Conservation (phyloP, 257 asterid genomes). For the Anisodus tanguticus region DNA sequence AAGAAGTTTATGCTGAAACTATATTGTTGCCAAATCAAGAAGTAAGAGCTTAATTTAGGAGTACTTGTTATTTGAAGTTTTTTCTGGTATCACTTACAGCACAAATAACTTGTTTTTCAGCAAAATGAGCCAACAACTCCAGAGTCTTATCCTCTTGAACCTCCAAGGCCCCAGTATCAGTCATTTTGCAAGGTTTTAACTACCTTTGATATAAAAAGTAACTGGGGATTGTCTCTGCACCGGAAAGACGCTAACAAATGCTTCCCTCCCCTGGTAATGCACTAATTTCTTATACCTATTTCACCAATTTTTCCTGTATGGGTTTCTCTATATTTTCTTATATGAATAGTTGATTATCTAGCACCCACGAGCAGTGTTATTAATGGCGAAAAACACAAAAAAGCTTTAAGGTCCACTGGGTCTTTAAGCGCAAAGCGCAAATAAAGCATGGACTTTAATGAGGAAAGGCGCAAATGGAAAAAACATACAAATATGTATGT, state of each 20-base stretch:
- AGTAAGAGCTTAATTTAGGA: conserved; percentile 45
- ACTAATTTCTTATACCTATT: neutral
- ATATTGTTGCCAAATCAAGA: conserved; percentile 61
- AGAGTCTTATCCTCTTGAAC: conserved; percentile 45
- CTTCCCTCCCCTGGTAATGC: conserved; percentile 73
- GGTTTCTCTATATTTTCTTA: no score
- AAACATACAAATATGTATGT: no score
- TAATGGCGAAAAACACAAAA: no score
- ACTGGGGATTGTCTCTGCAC: conserved; percentile 71
- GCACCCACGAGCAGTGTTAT: no score
- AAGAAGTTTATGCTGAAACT: conserved; percentile 77
- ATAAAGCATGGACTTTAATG: no score
- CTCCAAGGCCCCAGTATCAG: conserved; percentile 53
- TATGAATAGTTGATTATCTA: no score
- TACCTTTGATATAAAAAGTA: conserved; percentile 72
- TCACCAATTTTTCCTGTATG: neutral
- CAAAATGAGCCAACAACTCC: conserved; percentile 54
- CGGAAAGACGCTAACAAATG: conserved; percentile 73
- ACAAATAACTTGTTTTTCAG: conserved; percentile 39
- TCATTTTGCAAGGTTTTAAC: conserved; percentile 77
- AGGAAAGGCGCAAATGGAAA: no score
- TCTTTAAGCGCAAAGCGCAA: no score
- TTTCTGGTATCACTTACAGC: conserved; percentile 10
- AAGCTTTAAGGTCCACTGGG: no score
- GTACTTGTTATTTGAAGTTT: neutral